Evolutionary conservation across 768 basidiomycete genomes (phyloP), one percentile per base, ranked within the genome.

Genomic region (Russula vinacea): DNA sequence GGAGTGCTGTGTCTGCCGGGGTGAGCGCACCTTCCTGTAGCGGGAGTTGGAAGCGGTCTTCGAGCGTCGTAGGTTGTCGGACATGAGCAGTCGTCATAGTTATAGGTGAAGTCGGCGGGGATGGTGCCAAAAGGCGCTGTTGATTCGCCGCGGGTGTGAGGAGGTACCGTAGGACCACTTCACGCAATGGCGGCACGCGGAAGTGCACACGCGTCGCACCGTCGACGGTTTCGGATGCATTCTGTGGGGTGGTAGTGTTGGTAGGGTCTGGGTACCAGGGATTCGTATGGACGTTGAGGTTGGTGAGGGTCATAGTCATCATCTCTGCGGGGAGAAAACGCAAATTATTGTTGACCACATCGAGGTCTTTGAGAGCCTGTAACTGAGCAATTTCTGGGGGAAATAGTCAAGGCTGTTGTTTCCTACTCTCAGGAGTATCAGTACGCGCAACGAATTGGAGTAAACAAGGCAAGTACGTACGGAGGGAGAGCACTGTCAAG

Each of bases 301-400:
- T 57, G 7, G 56, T 56, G 44, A 68, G 62, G 3, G 55, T 51
- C 58, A 68, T 58, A 22, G 54, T 53, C 14, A 50, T 52, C 61
- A 68, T 67, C 50, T 68, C 67, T 9, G 67, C 67, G 16, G 67
- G 67, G 54, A 68, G 67, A 16, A 58, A 67, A 33, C 37, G 60
- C 42, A 68, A 50, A 26, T 61, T 58, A 55, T 68, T 68, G 53
- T 62, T 55, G 42, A 67, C 65, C 7, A 68, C 55, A 37, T 67
- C 66, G 8, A 68, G 67, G 50, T 62, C 53, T 29, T 60, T 67
- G 19, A 68, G 62, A 1, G 58, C 62, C 2, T 56, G 50, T 37
- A 67, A 45, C 42, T 67, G 53, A n/a, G 37, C 65, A 52, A 68
- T 67, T 52, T 68, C 59, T 26, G 65, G 65, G 67, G 67, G 2